Evolutionary conservation across 192 early-diverging fungal genomes (phyloP), one percentile per base, ranked within the genome.

Genomic region (Lunasporangiospora selenospora): DNA sequence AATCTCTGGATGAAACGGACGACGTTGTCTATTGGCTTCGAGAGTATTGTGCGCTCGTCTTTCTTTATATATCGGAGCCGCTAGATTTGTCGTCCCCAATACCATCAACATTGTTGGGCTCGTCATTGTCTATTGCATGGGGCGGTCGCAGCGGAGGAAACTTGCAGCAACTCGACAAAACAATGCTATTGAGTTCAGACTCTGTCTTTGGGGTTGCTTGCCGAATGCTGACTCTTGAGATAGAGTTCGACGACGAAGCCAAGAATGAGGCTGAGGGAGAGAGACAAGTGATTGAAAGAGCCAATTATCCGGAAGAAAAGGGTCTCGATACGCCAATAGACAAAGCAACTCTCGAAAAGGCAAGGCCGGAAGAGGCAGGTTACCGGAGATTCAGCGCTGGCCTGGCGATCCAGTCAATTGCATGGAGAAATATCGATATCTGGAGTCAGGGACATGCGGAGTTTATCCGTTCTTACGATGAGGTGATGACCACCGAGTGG

Each of bases 211-310:
- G 69, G 1, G 46, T 62, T 23, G 43, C 53, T 1, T 58, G 60
- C 23, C 37, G 61, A 37, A 73, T 73, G 69, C 23, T 73, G 34
- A 73, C 69, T 2, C 55, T 73, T 1, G 69, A 73, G 48, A 52
- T 73, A 42, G 59, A 73, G 18, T 73, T 58, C 31, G 46, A 36
- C 8, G 46, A 6, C 26, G 58, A 57, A 13, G 47, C 21, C 2
- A 41, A 46, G 26, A 32, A 33, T 33, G 37, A 19, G n/a, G 6
- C 3, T 3, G 30, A n/a, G n/a, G n/a, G n/a, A n/a, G n/a, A n/a
- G n/a, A n/a, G n/a, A n/a, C n/a, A n/a, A n/a, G n/a, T n/a, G n/a
- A n/a, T n/a, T n/a, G n/a, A n/a, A n/a, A n/a, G n/a, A n/a, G n/a
- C n/a, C n/a, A n/a, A n/a, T n/a, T n/a, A n/a, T n/a, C n/a, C n/a